Evolutionary conservation across 805 yeast genomes (phyloP).

Genomic region (Metschnikowia peoriensis): DNA sequence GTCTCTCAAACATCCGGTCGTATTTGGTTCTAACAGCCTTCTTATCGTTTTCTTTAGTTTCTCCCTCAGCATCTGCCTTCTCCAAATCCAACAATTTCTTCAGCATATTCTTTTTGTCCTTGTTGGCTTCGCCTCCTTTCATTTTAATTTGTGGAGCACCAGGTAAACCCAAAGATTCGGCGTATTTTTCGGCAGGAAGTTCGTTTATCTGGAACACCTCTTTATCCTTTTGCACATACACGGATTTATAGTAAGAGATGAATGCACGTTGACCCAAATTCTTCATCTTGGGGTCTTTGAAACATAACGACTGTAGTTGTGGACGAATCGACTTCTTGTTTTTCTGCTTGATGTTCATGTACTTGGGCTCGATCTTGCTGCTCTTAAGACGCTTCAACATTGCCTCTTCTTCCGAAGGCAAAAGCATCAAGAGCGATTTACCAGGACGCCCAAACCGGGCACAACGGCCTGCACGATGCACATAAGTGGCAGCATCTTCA

Average conservation of each 20-base stretch:
- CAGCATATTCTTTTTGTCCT: slow-evolving; percentile 78
- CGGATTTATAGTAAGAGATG: slow-evolving; percentile 82
- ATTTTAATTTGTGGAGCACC: slow-evolving; percentile 94
- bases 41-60: slow-evolving; percentile 49
- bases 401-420: slow-evolving; percentile 80
- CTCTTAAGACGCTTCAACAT: slow-evolving; percentile 62
- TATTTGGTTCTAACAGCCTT: slow-evolving; percentile 70
- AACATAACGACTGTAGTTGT: slow-evolving; percentile 85
- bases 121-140: slow-evolving; percentile 52
- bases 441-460: slow-evolving; percentile 88
- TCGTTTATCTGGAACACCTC: slow-evolving; percentile 76
- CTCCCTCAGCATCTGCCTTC: slow-evolving; percentile 55
- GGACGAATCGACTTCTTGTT: slow-evolving; percentile 73
- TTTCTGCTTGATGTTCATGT: slow-evolving; percentile 70
- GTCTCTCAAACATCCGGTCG: slow-evolving; percentile 93
- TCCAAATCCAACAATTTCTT: slow-evolving; percentile 62
- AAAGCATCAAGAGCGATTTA: slow-evolving; percentile 74
- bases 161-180: slow-evolving; percentile 87
- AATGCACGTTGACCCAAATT: slow-evolving; percentile 95
- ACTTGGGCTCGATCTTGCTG: slow-evolving; percentile 66
- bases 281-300: slow-evolving; percentile 87
- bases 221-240: slow-evolving; percentile 84
- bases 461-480: slow-evolving; percentile 87
- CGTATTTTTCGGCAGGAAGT: slow-evolving; percentile 78
- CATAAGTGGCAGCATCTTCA: slow-evolving; percentile 84